phyloP scores from a whole-genome alignment of 441 rosid species.

The Corymbia calophylla region DNA sequence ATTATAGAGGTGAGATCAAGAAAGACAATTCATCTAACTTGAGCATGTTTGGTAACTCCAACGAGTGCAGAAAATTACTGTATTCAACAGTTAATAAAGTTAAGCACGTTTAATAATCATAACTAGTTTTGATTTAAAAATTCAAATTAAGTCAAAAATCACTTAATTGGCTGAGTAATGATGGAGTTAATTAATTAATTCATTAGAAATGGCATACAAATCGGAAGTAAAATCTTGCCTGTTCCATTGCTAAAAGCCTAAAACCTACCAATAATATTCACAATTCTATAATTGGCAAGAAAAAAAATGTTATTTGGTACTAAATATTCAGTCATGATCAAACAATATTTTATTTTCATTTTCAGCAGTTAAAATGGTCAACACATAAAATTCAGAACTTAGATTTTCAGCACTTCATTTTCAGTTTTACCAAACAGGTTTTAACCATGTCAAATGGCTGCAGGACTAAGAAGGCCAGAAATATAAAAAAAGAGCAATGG shows the following conservation, averaged over 20 bases:
- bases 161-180: background rate
- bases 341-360: background rate
- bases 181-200: background rate
- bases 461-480: background rate
- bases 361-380: background rate
- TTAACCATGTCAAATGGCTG: background rate
- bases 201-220: background rate
- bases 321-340: background rate
- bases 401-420: background rate
- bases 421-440: background rate
- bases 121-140: background rate
- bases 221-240: background rate
- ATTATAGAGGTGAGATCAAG: background rate
- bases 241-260: background rate
- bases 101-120: background rate
- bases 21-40: background rate
- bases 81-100: background rate
- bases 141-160: background rate
- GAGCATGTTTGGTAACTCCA: background rate
- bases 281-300: background rate
- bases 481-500: background rate
- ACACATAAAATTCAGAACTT: background rate
- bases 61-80: background rate
- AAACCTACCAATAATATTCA: background rate
- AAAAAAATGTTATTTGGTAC: background rate